Evolutionary conservation across 371 early-diverging fungal species (phyloP).

Genomic region (Rhizomucor pusillus): DNA sequence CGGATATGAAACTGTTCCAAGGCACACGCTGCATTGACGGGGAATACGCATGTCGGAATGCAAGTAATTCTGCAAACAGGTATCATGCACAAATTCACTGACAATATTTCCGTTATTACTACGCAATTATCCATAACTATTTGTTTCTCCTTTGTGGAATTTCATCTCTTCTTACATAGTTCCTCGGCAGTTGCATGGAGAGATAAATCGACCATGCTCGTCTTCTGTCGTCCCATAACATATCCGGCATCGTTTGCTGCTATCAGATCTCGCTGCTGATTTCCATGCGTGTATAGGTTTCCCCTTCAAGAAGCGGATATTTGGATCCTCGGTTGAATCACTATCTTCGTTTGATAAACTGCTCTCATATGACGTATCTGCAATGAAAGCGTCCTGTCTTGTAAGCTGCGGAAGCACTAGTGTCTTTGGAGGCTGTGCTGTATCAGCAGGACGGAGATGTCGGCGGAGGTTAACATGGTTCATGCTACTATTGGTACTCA

Average conservation of each 20-base stretch:
- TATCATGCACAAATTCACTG: background rate
- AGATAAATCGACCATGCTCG: slow-evolving; percentile 2
- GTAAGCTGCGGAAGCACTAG: slow-evolving; percentile 3
- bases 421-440: background rate
- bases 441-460: slow-evolving; percentile 1
- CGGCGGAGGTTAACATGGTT: slow-evolving; percentile 8
- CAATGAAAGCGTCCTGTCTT: slow-evolving; percentile 9
- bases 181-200: slow-evolving; percentile 10
- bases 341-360: no score
- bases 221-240: slow-evolving; percentile 2
- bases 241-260: background rate
- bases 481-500: slow-evolving; percentile 4
- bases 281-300: background rate
- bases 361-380: background rate
- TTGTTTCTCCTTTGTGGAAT: background rate
- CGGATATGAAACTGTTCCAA: no score
- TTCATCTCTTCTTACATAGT: slow-evolving; percentile 3
- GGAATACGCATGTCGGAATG: background rate
- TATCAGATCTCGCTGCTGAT: background rate
- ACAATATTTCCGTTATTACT: background rate
- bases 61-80: background rate
- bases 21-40: background rate
- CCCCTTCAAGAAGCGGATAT: background rate
- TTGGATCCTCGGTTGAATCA: background rate
- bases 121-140: background rate